These are phyloP conservation scores for Aristolochia californica DNA, from an alignment of 164 flowering plant species.

Conservation along the genomic window DNA sequence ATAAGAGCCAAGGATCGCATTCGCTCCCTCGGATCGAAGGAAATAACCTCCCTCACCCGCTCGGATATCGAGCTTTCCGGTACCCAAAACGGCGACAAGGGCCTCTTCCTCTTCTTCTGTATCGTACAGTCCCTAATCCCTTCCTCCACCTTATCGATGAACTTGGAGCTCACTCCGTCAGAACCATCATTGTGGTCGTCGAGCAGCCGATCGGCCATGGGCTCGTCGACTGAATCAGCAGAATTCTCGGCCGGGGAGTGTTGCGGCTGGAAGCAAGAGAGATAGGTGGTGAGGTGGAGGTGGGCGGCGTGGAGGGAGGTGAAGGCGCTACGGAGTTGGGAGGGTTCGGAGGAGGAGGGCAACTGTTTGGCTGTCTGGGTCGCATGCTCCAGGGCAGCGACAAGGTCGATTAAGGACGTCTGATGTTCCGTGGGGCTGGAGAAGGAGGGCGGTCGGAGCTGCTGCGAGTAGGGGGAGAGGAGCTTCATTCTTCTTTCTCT, in stretches of 20 bases:
- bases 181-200: background rate
- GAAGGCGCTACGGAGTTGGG: slow-evolving; percentile 1
- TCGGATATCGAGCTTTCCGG: background rate
- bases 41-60: background rate
- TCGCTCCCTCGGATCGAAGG: background rate
- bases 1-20: slow-evolving; percentile 2
- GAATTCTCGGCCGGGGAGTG: background rate
- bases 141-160: background rate
- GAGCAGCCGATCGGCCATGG: background rate
- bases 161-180: background rate
- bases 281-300: background rate
- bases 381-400: slow-evolving; percentile 1
- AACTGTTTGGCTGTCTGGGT: background rate
- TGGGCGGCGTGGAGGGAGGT: background rate
- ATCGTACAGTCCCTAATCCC: slow-evolving; percentile 1
- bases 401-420: background rate
- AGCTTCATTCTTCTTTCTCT: too few relatives aligned
- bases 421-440: background rate
- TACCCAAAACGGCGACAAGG: background rate
- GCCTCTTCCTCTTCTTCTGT: slow-evolving; percentile 3
- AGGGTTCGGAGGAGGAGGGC: background rate
- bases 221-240: background rate
- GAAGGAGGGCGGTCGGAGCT: background rate
- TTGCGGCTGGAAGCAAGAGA: background rate
- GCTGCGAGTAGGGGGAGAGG: background rate